phyloP scores from a whole-genome alignment of 2,329 filamentous ascomycete species.

The Stagonosporopsis vannaccii region DNA sequence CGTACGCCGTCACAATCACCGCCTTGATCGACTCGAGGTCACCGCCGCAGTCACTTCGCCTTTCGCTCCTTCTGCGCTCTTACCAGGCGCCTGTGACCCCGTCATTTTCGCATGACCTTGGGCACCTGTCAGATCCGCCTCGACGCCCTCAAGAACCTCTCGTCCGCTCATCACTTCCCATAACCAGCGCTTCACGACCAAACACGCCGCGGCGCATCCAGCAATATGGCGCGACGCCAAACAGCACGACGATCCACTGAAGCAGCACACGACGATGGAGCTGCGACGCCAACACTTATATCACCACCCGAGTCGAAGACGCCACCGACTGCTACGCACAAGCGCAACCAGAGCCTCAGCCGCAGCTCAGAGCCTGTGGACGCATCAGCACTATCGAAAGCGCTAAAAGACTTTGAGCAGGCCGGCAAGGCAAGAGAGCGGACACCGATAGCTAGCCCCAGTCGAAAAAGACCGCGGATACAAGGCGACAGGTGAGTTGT shows the following conservation, averaged over 20 bases:
- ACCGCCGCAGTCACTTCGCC: conserved; percentile 24
- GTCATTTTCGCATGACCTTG: conserved; percentile 4
- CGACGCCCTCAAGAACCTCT: conserved; percentile 1
- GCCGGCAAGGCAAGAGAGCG: conserved; percentile 65
- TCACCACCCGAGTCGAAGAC: conserved; percentile 68
- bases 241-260: conserved; percentile 24
- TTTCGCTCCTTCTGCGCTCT: conserved; percentile 12
- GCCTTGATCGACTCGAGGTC: conserved; percentile 20
- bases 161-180: conserved; percentile 2
- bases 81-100: conserved; percentile 7
- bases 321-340: conserved; percentile 63
- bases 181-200: conserved; percentile 6
- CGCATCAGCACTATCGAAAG: conserved; percentile 65
- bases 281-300: conserved; percentile 56
- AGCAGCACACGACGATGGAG: conserved; percentile 35
- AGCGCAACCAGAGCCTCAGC: conserved; percentile 51
- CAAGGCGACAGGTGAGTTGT: conserved; percentile 61
- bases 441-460: conserved; percentile 71
- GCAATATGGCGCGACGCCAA: conserved; percentile 31
- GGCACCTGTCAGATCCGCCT: not conserved
- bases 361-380: conserved; percentile 64
- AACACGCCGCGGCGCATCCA: conserved; percentile 18
- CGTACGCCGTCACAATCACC: conserved; percentile 20
- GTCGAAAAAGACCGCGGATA: conserved; percentile 71
- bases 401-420: conserved; percentile 68